Conservation (phyloP, 805 yeast species). For the Pichia eremophila region DNA sequence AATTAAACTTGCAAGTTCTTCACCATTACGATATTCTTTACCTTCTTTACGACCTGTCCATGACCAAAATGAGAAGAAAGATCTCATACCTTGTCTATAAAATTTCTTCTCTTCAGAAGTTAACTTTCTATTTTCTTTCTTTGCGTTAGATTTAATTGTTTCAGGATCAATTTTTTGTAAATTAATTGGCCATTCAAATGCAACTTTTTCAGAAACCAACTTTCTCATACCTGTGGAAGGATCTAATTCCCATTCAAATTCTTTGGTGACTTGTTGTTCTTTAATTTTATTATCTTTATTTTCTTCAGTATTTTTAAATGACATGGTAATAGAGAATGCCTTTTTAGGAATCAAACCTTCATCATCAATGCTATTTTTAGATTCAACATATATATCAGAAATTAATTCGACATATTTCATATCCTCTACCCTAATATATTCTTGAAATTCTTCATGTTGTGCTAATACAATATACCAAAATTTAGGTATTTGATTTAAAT, state of each 20-base stretch:
- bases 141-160: slow-evolving; percentile 31
- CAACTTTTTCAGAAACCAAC: slow-evolving; percentile 44
- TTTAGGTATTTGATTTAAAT: slow-evolving; percentile 49
- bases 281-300: slow-evolving; percentile 36
- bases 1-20: slow-evolving; percentile 61
- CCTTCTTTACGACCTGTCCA: slow-evolving; percentile 79
- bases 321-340: slow-evolving; percentile 49
- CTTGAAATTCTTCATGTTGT: slow-evolving; percentile 77
- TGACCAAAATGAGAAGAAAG: slow-evolving; percentile 78
- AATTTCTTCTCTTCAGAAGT: slow-evolving; percentile 45
- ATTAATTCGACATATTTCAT: slow-evolving; percentile 64
- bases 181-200: slow-evolving; percentile 61
- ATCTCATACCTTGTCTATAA: slow-evolving; percentile 65
- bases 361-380: slow-evolving; percentile 29
- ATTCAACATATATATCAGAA: slow-evolving; percentile 51
- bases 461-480: slow-evolving; percentile 87
- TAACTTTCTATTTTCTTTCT: slow-evolving; percentile 24
- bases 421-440: slow-evolving; percentile 68
- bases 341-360: slow-evolving; percentile 17
- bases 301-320: slow-evolving; percentile 42
- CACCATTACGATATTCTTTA: slow-evolving; percentile 71
- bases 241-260: slow-evolving; percentile 38
- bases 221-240: slow-evolving; percentile 45
- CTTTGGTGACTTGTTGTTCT: slow-evolving; percentile 52
- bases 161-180: slow-evolving; percentile 48